Percentiles rank a stretch among this genome's conserved stretches.
Conservation (phyloP, 1,284 basidiomycete genomes). For the Paramarasmius palmivorus region DNA sequence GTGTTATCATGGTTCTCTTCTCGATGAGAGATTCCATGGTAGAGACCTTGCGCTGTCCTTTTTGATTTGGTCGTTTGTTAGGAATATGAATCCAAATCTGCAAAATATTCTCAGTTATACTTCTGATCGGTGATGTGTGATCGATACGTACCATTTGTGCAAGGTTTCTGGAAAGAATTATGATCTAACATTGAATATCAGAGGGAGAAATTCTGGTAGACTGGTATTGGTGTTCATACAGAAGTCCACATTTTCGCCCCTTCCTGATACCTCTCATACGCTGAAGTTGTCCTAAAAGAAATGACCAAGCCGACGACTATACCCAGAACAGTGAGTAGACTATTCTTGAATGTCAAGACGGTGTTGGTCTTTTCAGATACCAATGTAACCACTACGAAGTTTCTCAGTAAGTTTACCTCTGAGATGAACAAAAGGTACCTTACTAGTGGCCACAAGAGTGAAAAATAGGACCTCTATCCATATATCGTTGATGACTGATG, state of each 20-base stretch:
- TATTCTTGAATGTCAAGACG: too few relatives aligned
- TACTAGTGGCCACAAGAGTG: background rate
- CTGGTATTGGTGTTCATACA: conserved; percentile 34
- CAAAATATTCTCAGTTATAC: background rate
- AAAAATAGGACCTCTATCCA: conserved; percentile 45
- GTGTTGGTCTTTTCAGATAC: too few relatives aligned
- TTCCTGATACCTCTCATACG: too few relatives aligned
- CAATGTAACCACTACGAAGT: too few relatives aligned
- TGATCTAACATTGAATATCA: background rate
- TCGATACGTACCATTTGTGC: conserved; percentile 43
- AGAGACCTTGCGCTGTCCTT: conserved; percentile 33
- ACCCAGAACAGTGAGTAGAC: too few relatives aligned
- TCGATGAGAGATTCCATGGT: conserved; percentile 57
- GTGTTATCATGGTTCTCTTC: conserved; percentile 75
- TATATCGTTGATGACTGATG: conserved; percentile 65
- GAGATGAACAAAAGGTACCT: too few relatives aligned
- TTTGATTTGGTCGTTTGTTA: conserved; percentile 41
- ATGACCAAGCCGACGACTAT: too few relatives aligned
- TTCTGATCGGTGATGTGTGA: background rate
- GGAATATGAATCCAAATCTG: conserved; percentile 70
- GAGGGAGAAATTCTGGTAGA: background rate
- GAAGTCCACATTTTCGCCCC: conserved; percentile 66
- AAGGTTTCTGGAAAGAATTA: conserved; percentile 47
- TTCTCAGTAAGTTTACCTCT: too few relatives aligned
- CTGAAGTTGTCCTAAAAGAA: too few relatives aligned